Evolutionary conservation across 169 alveolate genomes (phyloP), one percentile per base, ranked within the genome.

Genomic region (Cryptosporidium xiaoi): DNA sequence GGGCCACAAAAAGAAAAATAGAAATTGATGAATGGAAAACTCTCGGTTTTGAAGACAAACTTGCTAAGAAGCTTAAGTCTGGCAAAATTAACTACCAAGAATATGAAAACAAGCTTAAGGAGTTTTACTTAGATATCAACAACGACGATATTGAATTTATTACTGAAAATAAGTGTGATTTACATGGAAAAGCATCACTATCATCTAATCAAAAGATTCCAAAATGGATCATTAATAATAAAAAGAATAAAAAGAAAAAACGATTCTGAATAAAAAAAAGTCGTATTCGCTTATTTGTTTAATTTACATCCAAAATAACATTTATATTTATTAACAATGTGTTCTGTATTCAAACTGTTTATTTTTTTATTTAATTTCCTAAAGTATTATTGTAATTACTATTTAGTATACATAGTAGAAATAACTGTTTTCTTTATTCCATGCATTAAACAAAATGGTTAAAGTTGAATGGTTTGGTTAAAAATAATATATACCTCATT

Each of bases 21-120:
- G 77, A 51, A 24, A 83, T 71, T 20, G 93, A 92, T 50, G 95
- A 94, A 58, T 93, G 94, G 94, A 94, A 96, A 60, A 96, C 94
- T 58, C 83, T 94, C 20, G 91, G 91, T 24, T 90, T 85, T 65
- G 97, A 96, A 71, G 96, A 93, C 65, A 83, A 93, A 10, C 90
- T 97, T 31, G 94, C 90, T 7, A 96, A 94, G 90, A 96, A 95
- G 82, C 91, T 95, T 15, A 95, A 92, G 84, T 83, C 90, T 58
- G 97, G 98, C 10, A 95, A 95, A 71, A 93, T 95, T 18, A 82
- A 71, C 16, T 77, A 60, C 16, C 44, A 56, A 48, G 71, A 62
- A 16, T 77, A 77, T 46, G 50, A 58, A 44, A 77, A 77, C 1
- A 56, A 66, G 65, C 64, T 77, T 15, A 58, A 46, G 6, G 13